Percentiles rank a stretch among this genome's conserved stretches.
Conservation (phyloP, 2,329 filamentous ascomycete species). For the Chaetomiaceae sp. region DNA sequence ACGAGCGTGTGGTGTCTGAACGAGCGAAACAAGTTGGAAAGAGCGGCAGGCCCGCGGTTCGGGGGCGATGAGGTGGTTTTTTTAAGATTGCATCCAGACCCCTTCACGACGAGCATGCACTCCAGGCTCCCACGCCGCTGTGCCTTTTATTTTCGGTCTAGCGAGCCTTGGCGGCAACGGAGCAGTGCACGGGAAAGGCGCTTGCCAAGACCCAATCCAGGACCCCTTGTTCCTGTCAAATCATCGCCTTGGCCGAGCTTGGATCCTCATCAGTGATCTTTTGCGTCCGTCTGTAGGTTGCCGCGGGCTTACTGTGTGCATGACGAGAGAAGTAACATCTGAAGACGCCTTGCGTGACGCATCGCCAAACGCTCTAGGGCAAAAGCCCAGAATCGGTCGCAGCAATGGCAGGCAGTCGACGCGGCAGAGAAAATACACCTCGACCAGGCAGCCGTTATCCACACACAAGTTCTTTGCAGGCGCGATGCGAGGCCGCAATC, state of each 20-base stretch:
- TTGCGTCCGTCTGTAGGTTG: no score
- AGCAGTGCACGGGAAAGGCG: conserved; percentile 4
- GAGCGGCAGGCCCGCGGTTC: no score
- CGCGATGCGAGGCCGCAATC: not conserved
- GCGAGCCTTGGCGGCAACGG: conserved; percentile 6
- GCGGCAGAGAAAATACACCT: not conserved
- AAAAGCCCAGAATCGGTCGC: not conserved
- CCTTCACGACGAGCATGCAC: not conserved
- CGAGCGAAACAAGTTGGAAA: not conserved
- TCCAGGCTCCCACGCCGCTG: not conserved
- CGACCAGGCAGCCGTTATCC: conserved; percentile 2
- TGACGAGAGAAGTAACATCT: no score
- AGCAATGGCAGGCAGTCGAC: not conserved
- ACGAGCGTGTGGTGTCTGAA: not conserved
- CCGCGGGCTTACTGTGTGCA: no score
- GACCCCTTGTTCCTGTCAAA: no score
- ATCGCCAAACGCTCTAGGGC: no score
- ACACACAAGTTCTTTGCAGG: conserved; percentile 11
- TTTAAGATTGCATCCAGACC: conserved; percentile 17
- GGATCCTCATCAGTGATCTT: no score
- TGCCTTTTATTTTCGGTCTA: not conserved
- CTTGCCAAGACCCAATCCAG: not conserved
- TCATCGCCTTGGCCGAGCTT: no score
- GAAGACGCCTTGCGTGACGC: no score
- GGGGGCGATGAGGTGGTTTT: conserved; percentile 5